Percentiles rank a stretch among this genome's conserved stretches.
Evolutionary conservation across 805 yeast genomes (phyloP).

Genomic region (Metschnikowia cerradonensis): DNA sequence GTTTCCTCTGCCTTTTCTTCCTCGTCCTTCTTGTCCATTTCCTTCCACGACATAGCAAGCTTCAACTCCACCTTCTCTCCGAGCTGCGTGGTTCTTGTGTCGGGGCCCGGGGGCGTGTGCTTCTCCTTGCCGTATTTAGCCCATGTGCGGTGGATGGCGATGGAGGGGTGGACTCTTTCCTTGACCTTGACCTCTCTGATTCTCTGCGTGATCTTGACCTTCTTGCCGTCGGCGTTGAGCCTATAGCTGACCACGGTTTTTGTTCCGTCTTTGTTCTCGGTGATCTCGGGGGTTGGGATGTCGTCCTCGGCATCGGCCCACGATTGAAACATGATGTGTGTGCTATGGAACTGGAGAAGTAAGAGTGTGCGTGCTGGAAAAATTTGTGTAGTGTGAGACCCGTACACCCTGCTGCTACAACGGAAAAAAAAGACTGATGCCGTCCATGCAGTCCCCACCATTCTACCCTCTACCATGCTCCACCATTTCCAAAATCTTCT

Average conservation of each 20-base stretch:
- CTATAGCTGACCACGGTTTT: conserved; percentile 80
- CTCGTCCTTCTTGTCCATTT: conserved; percentile 69
- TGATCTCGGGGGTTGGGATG: conserved; percentile 69
- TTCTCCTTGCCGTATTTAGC: conserved; percentile 79
- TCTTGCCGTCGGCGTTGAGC: conserved; percentile 73
- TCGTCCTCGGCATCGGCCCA: conserved; percentile 79
- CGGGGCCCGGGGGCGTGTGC: conserved; percentile 76
- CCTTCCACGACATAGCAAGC: conserved; percentile 74
- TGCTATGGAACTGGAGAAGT: not conserved
- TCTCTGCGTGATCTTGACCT: conserved; percentile 82
- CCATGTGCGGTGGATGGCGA: conserved; percentile 90
- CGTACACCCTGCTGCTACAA: not conserved
- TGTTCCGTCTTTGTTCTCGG: conserved; percentile 80
- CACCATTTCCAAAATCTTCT: too few species aligned
- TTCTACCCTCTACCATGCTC: too few species aligned
- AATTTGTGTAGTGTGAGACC: conserved; percentile 5
- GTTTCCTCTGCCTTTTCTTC: conserved; percentile 46
- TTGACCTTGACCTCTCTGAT: conserved; percentile 71
- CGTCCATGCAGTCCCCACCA: too few species aligned
- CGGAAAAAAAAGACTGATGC: not conserved
- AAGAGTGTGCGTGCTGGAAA: conserved; percentile 8
- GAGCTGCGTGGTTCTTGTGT: conserved; percentile 78
- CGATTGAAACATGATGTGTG: conserved; percentile 34
- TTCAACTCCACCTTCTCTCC: conserved; percentile 80
- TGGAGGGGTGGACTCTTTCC: conserved; percentile 77